phyloP scores from a whole-genome alignment of 2,329 filamentous ascomycete species.

The Colletotrichum shisoi region DNA sequence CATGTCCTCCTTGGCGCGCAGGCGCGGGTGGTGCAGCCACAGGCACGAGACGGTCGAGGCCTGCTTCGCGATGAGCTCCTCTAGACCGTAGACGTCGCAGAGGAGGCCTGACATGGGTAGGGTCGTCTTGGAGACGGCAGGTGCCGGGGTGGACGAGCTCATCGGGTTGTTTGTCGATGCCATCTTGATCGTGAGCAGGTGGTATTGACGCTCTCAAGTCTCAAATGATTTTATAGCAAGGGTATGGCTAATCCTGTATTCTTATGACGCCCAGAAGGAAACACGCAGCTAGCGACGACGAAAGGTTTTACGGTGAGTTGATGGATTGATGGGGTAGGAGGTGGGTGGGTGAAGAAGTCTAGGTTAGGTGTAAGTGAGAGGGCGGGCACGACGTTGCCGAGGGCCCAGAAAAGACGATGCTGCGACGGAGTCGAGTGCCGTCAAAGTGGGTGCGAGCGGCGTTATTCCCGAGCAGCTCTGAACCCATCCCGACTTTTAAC shows the following conservation, averaged over 20 bases:
- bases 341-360: neutral
- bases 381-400: slow-evolving; percentile 26
- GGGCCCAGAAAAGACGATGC: slow-evolving; percentile 22
- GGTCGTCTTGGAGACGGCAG: slow-evolving; percentile 68
- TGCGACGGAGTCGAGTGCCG: neutral
- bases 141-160: slow-evolving; percentile 49
- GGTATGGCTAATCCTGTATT: neutral
- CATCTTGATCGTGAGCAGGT: slow-evolving; percentile 42
- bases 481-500: neutral
- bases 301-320: neutral
- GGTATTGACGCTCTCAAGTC: neutral
- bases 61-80: slow-evolving; percentile 65
- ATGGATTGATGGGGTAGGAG: neutral
- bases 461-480: slow-evolving; percentile 2
- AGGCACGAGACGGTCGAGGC: slow-evolving; percentile 73
- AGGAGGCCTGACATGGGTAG: slow-evolving; percentile 80
- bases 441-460: slow-evolving; percentile 20
- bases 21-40: slow-evolving; percentile 89
- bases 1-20: slow-evolving; percentile 77
- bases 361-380: slow-evolving; percentile 17
- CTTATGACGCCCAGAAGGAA: neutral
- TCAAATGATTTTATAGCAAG: neutral
- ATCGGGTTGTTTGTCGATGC: slow-evolving; percentile 41
- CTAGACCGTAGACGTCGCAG: slow-evolving; percentile 80
- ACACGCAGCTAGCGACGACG: neutral